These are phyloP conservation scores for Citrus medica DNA, from an alignment of 345 rosid genomes.

Conservation along the genomic window DNA sequence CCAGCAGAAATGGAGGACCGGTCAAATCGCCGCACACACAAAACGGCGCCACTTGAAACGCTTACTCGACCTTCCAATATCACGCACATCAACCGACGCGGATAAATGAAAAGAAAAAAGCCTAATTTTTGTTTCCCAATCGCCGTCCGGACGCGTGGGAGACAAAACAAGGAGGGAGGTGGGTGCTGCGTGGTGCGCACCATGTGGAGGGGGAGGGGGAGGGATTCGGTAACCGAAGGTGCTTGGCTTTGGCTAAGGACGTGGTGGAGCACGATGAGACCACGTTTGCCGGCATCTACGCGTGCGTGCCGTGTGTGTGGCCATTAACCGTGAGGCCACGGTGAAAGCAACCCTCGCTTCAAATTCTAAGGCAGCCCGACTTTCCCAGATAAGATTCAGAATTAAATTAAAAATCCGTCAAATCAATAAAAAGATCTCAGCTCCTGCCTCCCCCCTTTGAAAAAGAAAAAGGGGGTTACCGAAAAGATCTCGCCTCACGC, in stretches of 20 bases:
- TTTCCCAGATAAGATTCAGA: not conserved
- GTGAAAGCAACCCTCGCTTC: not conserved
- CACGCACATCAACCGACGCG: conserved; percentile 11
- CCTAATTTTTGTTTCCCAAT: not conserved
- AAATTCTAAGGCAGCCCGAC: too few species aligned
- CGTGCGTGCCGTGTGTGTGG: not conserved
- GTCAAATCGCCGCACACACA: not conserved
- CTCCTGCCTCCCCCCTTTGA: not conserved
- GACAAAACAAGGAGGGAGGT: too few species aligned
- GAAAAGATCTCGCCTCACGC: not conserved
- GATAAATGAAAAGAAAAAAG: not conserved
- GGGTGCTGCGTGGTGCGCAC: not conserved
- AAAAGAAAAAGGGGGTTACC: not conserved
- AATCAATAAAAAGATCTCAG: too few species aligned
- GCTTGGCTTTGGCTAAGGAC: conserved; percentile 6
- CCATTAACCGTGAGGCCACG: not conserved
- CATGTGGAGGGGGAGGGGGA: not conserved
- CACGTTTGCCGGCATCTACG: conserved; percentile 14
- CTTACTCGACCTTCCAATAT: conserved; percentile 1
- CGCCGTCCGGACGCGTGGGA: not conserved
- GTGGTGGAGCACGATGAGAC: not conserved
- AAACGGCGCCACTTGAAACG: not conserved
- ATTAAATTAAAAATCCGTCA: not conserved
- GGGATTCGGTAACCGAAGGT: not conserved
- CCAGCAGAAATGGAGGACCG: not conserved